Percentiles rank a stretch among this genome's conserved stretches.
Evolutionary conservation across 2,329 filamentous ascomycete species (phyloP).

Genomic region (Ophiocordyceps polyrhachis-furcata): DNA sequence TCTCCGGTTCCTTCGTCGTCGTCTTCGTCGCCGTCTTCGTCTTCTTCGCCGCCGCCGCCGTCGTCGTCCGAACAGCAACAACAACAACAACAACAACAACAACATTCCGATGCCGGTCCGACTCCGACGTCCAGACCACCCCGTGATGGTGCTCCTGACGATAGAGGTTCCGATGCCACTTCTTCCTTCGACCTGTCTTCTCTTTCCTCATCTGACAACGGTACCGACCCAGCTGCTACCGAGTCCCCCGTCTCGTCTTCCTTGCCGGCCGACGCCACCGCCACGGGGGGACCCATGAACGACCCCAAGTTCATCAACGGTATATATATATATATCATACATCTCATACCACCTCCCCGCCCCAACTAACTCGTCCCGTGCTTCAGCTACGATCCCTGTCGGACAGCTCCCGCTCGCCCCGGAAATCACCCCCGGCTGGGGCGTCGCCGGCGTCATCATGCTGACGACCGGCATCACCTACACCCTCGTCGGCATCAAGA

Average conservation of each 20-base stretch:
- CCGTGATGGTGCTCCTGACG: neutral
- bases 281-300: conserved; percentile 4
- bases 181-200: neutral
- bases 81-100: too few relatives aligned
- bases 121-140: neutral
- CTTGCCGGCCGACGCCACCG: conserved; percentile 2
- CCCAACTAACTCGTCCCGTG: neutral
- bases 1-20: neutral
- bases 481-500: conserved; percentile 65
- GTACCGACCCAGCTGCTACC: neutral
- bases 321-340: too few relatives aligned
- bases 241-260: neutral
- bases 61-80: too few relatives aligned
- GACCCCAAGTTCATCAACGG: conserved; percentile 16
- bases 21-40: too few relatives aligned
- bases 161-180: neutral
- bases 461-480: conserved; percentile 54
- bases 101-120: neutral
- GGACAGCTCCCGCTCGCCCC: conserved; percentile 54
- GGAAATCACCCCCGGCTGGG: conserved; percentile 61
- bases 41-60: too few relatives aligned
- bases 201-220: neutral
- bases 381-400: conserved; percentile 24
- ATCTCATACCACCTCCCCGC: too few relatives aligned
- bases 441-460: conserved; percentile 59